Conservation (phyloP, 2,329 filamentous ascomycete genomes). For the Pseudocercospora macadamiae region DNA sequence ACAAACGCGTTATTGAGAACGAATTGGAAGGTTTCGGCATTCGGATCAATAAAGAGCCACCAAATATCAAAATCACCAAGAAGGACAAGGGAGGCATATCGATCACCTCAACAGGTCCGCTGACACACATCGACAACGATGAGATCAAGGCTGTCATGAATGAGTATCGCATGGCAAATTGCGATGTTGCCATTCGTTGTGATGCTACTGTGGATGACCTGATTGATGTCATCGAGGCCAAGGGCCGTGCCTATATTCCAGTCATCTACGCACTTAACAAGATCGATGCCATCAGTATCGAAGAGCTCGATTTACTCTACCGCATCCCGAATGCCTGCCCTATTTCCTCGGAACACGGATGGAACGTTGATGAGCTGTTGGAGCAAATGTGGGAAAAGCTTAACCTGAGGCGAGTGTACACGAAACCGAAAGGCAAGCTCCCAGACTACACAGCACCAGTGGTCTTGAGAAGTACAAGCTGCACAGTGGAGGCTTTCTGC, state of each 20-base stretch:
- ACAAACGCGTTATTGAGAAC: conserved; percentile 92
- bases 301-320: conserved; percentile 94
- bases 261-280: conserved; percentile 99
- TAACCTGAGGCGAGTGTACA: conserved; percentile 88
- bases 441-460: conserved; percentile 93
- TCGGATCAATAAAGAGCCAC: conserved; percentile 93
- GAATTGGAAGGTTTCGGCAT: conserved; percentile 98
- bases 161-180: conserved; percentile 95
- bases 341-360: conserved; percentile 92
- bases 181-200: conserved; percentile 95
- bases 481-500: conserved; percentile 97
- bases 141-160: conserved; percentile 98
- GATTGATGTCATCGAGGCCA: conserved; percentile 94
- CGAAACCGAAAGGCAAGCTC: conserved; percentile 93
- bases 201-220: conserved; percentile 97
- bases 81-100: conserved; percentile 98
- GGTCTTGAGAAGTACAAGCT: conserved; percentile 78
- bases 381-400: conserved; percentile 99
- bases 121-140: conserved; percentile 90
- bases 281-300: conserved; percentile 96
- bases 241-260: conserved; percentile 94
- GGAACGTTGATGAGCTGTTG: conserved; percentile 96
- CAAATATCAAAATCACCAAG: conserved; percentile 99
- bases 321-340: conserved; percentile 95
- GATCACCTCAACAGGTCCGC: conserved; percentile 90